Evolutionary conservation across 169 alveolate genomes (phyloP).

Genomic region (Babesia sp.): DNA sequence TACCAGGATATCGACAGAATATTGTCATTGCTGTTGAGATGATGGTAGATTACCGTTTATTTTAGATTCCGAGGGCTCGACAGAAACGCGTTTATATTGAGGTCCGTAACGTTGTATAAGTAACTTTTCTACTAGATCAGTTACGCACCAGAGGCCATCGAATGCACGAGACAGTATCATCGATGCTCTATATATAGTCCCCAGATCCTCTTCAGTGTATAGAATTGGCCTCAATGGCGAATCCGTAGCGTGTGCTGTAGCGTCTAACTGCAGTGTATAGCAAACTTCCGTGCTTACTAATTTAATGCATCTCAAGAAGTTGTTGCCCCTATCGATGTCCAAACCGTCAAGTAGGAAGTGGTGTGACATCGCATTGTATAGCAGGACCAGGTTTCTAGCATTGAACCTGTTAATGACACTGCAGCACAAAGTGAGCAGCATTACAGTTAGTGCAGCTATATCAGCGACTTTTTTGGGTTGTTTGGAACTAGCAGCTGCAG

Average conservation of each 20-base stretch:
- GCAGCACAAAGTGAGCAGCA: conserved; percentile 8
- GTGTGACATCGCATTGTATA: conserved; percentile 15
- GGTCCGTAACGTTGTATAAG: too few species aligned
- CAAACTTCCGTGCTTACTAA: background rate
- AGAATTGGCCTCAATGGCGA: background rate
- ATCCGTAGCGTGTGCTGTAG: background rate
- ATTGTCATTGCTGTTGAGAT: too few species aligned
- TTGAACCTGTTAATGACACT: background rate
- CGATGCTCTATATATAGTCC: conserved; percentile 14
- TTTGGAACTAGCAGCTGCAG: background rate
- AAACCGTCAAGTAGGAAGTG: background rate
- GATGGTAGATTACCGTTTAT: too few species aligned
- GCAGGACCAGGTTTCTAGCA: conserved; percentile 1
- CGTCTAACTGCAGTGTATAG: conserved; percentile 5
- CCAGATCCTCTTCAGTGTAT: conserved; percentile 7
- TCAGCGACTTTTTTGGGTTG: background rate
- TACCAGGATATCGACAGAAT: too few species aligned
- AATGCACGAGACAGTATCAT: too few species aligned
- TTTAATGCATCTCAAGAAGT: background rate
- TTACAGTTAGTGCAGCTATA: background rate
- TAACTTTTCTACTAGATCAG: background rate
- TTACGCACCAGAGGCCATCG: too few species aligned
- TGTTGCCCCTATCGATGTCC: too few species aligned
- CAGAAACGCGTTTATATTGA: too few species aligned
- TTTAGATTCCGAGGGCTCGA: too few species aligned